Evolutionary conservation across 305 asterid species (phyloP), one percentile per base, ranked within the genome.

Genomic region (Plantago coronopus): DNA sequence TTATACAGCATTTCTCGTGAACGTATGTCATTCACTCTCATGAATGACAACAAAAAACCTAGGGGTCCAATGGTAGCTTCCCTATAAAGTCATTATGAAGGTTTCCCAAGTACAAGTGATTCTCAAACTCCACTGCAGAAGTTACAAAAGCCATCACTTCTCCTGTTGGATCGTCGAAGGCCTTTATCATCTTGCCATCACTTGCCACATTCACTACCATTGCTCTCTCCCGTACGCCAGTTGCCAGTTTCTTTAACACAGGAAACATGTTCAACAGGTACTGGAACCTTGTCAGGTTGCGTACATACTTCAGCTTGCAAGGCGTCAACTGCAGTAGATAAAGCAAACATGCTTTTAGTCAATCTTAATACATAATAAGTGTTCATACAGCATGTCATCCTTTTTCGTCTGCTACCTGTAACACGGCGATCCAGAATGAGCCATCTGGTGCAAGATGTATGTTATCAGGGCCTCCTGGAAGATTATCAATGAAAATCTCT

Each of bases 381-480:
- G 40, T 1, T 4, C 9, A 34, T 4, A 9, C 7, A 8, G 5
- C 40, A 34, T 34, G 12, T 8, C 12, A 1, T 34, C 8, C 2
- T 34, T 34, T 34, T 34, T 34, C 9, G 0, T 6, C 40, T 34
- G 40, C 9, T 67, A 86, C 91, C 83, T 84, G 62, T 65, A 84
- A 0, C 54, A 84, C 47, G 9, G 97, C 94, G 37, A 89, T 79
- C 97, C 95, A 87, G 47, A 75, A 89, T 0, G 90, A 84, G 48
- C 87, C 87, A 81, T 87, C 95, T 17, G 89, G 85, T 23, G 95
- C 95, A 57, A 87, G 89, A 51, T 87, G 84, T 50, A 89, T 76
- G 81, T 87, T 87, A 34, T 87, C 95, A 2, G 95, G 97, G 21
- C 58, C 74, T 1, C 83, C 88, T 0, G 88, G 88, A 54, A 89